Evolutionary conservation across 2,329 filamentous ascomycete species (phyloP).

Genomic region (Claviceps monticola): DNA sequence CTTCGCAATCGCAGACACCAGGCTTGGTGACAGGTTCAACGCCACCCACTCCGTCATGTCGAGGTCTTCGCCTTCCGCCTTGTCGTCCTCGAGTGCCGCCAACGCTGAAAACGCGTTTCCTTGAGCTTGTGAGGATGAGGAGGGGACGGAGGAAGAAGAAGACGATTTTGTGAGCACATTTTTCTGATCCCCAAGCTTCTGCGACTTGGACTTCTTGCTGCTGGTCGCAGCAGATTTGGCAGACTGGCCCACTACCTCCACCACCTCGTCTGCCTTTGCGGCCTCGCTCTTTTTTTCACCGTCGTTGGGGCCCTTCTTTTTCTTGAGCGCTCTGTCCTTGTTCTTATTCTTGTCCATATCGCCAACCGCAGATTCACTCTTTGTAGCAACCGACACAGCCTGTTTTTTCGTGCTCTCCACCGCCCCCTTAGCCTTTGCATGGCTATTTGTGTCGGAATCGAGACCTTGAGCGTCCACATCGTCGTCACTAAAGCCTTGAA

Average conservation of each 20-base stretch:
- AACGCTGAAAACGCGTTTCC: constrained; percentile 41
- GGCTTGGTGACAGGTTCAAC: constrained; percentile 57
- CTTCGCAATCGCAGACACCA: constrained; percentile 61
- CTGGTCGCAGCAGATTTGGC: constrained; percentile 3
- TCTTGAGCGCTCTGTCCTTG: neutral
- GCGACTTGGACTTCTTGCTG: constrained; percentile 12
- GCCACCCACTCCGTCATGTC: constrained; percentile 67
- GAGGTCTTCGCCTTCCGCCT: constrained; percentile 43
- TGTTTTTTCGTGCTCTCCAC: constrained; percentile 9
- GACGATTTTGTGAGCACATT: constrained; percentile 19
- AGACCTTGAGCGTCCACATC: constrained; percentile 19
- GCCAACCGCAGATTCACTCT: neutral
- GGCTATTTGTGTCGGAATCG: constrained; percentile 19
- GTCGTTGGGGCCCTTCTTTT: neutral
- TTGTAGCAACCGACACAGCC: neutral
- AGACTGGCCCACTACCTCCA: constrained; percentile 7
- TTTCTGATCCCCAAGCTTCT: constrained; percentile 22
- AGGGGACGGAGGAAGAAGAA: constrained; percentile 26
- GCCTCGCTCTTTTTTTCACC: constrained; percentile 2
- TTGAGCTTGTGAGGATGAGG: constrained; percentile 23
- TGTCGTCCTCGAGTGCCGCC: constrained; percentile 34
- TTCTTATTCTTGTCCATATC: neutral
- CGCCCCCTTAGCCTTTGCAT: constrained; percentile 18
- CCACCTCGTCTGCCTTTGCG: constrained; percentile 11
- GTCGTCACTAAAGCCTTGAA: constrained; percentile 49